Percentiles rank a stretch among this genome's conserved stretches.
Evolutionary conservation across 2,329 filamentous ascomycete species (phyloP).

Genomic region (Acephala macrosclerotiorum): DNA sequence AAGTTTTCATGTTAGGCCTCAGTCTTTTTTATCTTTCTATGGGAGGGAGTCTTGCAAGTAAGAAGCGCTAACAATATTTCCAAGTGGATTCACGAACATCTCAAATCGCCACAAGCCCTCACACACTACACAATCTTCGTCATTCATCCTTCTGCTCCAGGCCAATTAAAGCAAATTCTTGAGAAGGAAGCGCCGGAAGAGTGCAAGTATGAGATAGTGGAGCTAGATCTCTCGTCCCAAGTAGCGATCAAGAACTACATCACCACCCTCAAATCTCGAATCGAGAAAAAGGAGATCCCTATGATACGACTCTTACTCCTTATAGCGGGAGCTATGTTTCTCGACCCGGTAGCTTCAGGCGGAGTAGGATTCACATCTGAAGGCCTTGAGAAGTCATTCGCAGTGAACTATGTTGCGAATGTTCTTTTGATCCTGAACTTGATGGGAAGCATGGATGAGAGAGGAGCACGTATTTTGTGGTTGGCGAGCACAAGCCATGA

Average conservation of each 20-base stretch:
- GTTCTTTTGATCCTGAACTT: constrained; percentile 45
- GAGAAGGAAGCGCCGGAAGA: constrained; percentile 1
- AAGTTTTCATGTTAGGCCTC: too few relatives aligned
- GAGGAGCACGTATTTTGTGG: constrained; percentile 43
- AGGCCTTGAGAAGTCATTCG: constrained; percentile 45
- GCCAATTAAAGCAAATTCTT: not conserved
- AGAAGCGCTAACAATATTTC: too few relatives aligned
- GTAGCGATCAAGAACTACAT: constrained; percentile 12
- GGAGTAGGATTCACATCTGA: constrained; percentile 39
- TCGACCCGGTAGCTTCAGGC: constrained; percentile 29
- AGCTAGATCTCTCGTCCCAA: constrained; percentile 18
- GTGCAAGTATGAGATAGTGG: constrained; percentile 17
- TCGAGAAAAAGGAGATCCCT: constrained; percentile 24
- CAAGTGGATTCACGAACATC: constrained; percentile 15
- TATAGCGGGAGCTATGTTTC: constrained; percentile 31
- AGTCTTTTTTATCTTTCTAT: too few relatives aligned
- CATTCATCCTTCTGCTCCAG: constrained; percentile 19
- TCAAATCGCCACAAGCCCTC: constrained; percentile 21
- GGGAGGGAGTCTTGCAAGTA: too few relatives aligned
- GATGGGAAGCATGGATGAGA: constrained; percentile 44
- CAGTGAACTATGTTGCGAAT: constrained; percentile 44
- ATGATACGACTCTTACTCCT: constrained; percentile 33
- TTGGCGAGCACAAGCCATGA: constrained; percentile 45
- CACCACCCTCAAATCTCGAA: constrained; percentile 23
- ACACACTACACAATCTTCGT: constrained; percentile 34